Conservation (phyloP, 179 eudicot genomes). For the Camellia oleifera region DNA sequence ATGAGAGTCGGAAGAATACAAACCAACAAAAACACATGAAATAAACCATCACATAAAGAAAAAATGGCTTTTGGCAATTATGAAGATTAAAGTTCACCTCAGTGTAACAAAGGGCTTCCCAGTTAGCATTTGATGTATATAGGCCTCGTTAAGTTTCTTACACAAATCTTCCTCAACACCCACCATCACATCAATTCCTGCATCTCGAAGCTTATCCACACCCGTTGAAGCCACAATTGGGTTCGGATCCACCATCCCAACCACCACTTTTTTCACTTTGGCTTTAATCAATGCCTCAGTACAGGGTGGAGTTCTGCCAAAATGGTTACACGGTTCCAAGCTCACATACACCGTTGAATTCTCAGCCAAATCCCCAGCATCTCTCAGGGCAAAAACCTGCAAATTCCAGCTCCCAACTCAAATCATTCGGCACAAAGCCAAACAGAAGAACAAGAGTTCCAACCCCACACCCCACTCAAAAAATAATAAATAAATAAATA, state of each 20-base stretch:
- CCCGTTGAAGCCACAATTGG: constrained; percentile 90
- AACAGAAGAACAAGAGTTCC: constrained; percentile 4
- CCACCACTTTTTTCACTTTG: constrained; percentile 78
- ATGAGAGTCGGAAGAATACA: no score
- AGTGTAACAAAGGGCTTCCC: constrained; percentile 76
- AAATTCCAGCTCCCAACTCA: constrained; percentile 23
- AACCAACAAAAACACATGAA: no score
- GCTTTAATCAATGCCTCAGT: constrained; percentile 86
- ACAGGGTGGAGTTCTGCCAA: constrained; percentile 96
- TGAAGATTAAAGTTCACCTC: constrained; percentile 42
- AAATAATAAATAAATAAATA: not conserved
- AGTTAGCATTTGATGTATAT: constrained; percentile 70
- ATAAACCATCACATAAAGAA: no score
- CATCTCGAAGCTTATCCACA: constrained; percentile 58
- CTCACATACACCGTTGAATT: constrained; percentile 93
- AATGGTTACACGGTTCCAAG: constrained; percentile 96
- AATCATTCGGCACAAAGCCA: constrained; percentile 13
- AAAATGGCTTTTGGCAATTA: no score
- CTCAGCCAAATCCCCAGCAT: constrained; percentile 91
- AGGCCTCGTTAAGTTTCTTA: constrained; percentile 78
- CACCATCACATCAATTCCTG: constrained; percentile 78
- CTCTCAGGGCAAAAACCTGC: constrained; percentile 92
- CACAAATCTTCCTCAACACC: constrained; percentile 89
- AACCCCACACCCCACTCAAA: constrained; percentile 4
- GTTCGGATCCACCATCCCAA: constrained; percentile 98